Percentiles rank a stretch among this genome's conserved stretches.
Evolutionary conservation across 345 rosid genomes (phyloP).

Genomic region (Limnanthes douglasii): DNA sequence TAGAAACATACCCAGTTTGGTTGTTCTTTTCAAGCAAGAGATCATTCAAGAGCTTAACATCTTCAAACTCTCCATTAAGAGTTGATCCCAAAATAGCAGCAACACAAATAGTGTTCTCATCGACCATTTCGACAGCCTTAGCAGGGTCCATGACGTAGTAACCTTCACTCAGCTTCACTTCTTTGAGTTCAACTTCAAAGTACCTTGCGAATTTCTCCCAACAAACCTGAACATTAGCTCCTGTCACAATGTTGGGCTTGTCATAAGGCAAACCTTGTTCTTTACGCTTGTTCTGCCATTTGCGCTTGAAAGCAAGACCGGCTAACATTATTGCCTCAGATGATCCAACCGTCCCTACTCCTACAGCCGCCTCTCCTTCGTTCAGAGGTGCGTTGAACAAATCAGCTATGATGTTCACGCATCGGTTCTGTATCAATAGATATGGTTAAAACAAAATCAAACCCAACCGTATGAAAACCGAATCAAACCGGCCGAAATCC

Average conservation of each 20-base stretch:
- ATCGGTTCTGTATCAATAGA: conserved; percentile 49
- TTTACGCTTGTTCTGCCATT: conserved; percentile 86
- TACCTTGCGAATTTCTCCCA: conserved; percentile 96
- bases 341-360: conserved; percentile 91
- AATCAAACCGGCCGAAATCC: too few species aligned
- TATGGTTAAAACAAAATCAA: too few species aligned
- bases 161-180: conserved; percentile 73
- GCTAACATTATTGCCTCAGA: conserved; percentile 98
- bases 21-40: conserved; percentile 52
- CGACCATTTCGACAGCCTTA: conserved; percentile 84
- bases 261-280: conserved; percentile 72
- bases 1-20: conserved; percentile 33
- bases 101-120: conserved; percentile 95
- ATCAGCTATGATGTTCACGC: conserved; percentile 89
- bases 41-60: conserved; percentile 76
- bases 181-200: conserved; percentile 87
- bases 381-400: conserved; percentile 76
- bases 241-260: conserved; percentile 88
- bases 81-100: conserved; percentile 91
- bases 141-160: conserved; percentile 95
- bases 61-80: conserved; percentile 91
- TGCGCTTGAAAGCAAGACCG: conserved; percentile 81
- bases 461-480: too few species aligned
- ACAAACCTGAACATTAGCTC: conserved; percentile 86
- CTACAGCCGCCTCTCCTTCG: conserved; percentile 60